phyloP scores from a whole-genome alignment of 2,329 filamentous ascomycete genomes.

The Eutypella sp. region DNA sequence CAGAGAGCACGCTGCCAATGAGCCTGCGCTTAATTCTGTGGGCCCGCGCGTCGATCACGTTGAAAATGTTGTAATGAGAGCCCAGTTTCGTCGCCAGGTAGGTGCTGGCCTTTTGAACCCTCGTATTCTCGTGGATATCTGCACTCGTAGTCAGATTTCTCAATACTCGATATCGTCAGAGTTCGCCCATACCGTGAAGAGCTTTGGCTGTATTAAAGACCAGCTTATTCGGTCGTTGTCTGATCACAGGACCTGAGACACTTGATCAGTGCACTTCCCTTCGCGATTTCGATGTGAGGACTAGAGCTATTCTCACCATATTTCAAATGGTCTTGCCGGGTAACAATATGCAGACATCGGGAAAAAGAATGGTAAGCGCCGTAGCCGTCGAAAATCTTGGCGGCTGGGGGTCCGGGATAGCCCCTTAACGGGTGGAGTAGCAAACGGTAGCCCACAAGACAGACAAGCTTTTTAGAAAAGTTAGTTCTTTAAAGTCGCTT shows the following conservation, averaged over 20 bases:
- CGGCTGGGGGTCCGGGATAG: not conserved
- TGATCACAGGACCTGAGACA: not conserved
- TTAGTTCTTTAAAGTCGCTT: too few relatives aligned
- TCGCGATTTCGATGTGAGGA: not conserved
- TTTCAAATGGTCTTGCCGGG: not conserved
- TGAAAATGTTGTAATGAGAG: conserved; percentile 12
- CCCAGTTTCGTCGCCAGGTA: conserved; percentile 12
- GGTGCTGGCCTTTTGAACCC: conserved; percentile 11
- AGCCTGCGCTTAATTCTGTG: conserved; percentile 11
- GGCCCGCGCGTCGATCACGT: conserved; percentile 6
- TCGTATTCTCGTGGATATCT: conserved; percentile 18
- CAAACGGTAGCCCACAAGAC: too few relatives aligned
- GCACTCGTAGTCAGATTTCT: conserved; percentile 8
- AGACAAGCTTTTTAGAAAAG: too few relatives aligned
- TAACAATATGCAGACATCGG: not conserved
- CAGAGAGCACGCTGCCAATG: conserved; percentile 10
- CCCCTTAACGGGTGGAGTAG: not conserved
- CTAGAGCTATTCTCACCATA: not conserved
- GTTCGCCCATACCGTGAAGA: conserved; percentile 22
- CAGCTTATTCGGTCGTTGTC: not conserved
- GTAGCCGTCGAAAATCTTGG: not conserved
- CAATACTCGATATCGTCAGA: conserved; percentile 27
- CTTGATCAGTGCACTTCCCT: not conserved
- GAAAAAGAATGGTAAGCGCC: not conserved
- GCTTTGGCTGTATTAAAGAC: not conserved